phyloP scores from a whole-genome alignment of 106 monocot species.

The Phalaenopsis aphrodite region DNA sequence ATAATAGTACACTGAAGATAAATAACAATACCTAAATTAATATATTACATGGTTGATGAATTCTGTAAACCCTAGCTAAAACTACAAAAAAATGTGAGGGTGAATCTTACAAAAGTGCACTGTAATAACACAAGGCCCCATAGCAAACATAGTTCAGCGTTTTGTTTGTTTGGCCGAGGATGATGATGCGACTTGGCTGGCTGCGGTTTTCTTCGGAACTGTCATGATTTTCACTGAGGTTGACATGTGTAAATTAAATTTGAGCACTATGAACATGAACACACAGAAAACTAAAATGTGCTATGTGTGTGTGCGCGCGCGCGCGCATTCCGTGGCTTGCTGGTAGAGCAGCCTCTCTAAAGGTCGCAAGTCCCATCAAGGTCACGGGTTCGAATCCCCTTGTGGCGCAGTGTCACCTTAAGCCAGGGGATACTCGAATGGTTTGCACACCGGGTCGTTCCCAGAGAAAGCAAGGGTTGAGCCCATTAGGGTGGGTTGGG shows the following conservation, averaged over 20 bases:
- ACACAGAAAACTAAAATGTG: background rate
- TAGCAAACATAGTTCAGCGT: background rate
- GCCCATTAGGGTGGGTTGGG: too few species aligned
- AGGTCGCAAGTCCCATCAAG: too few species aligned
- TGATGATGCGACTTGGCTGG: background rate
- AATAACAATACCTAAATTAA: background rate
- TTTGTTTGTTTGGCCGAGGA: slow-evolving; percentile 4
- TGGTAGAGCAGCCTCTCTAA: too few species aligned
- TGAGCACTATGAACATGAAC: background rate
- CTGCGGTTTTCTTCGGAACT: slow-evolving; percentile 1
- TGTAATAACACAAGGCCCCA: background rate
- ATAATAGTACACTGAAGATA: background rate
- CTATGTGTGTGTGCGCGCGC: too few species aligned
- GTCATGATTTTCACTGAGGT: background rate
- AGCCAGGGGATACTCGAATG: too few species aligned
- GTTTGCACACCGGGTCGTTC: too few species aligned
- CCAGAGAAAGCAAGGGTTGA: too few species aligned
- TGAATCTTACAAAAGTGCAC: background rate
- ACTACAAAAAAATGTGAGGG: background rate
- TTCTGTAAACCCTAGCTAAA: background rate
- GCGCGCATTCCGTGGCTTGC: too few species aligned
- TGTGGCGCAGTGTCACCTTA: too few species aligned
- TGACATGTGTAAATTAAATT: background rate
- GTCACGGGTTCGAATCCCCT: too few species aligned
- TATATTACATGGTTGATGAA: background rate